Conservation (phyloP, 2,329 filamentous ascomycete species). For the Golovinomyces cichoracearum region DNA sequence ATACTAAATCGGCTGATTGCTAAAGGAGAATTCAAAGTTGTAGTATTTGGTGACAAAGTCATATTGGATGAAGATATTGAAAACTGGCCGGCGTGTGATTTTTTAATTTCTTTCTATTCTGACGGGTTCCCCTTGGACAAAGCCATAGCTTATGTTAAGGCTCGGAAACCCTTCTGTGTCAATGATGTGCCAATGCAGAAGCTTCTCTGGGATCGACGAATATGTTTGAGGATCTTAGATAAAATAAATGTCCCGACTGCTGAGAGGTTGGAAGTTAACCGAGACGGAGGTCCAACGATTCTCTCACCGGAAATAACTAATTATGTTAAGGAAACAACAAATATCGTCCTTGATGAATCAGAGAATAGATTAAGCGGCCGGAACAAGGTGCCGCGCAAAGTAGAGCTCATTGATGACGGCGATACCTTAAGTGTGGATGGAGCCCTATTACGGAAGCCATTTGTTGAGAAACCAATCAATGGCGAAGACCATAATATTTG, state of each 20-base stretch:
- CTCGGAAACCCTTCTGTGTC: conserved; percentile 87
- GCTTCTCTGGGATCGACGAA: conserved; percentile 77
- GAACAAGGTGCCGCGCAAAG: conserved; percentile 28
- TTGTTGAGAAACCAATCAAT: conserved; percentile 95
- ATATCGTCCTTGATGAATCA: conserved; percentile 45
- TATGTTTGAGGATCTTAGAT: conserved; percentile 72
- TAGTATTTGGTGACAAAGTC: conserved; percentile 96
- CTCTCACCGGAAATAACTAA: conserved; percentile 56
- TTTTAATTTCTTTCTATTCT: conserved; percentile 92
- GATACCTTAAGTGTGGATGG: conserved; percentile 79
- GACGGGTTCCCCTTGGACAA: conserved; percentile 94
- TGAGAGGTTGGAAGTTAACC: conserved; percentile 64
- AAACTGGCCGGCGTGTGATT: conserved; percentile 84
- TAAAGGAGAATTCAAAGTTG: conserved; percentile 80
- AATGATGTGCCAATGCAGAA: conserved; percentile 97
- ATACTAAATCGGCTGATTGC: conserved; percentile 80
- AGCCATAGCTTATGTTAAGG: conserved; percentile 79
- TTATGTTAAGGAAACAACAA: conserved; percentile 55
- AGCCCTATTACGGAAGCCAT: conserved; percentile 58
- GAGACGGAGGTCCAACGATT: conserved; percentile 66
- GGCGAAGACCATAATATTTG: conserved; percentile 97
- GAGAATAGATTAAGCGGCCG: conserved; percentile 37
- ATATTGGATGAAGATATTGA: conserved; percentile 91
- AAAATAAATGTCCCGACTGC: conserved; percentile 76
- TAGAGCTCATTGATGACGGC: conserved; percentile 72